Evolutionary conservation across 2,329 filamentous ascomycete species (phyloP).

Genomic region (Apiospora phragmitis): DNA sequence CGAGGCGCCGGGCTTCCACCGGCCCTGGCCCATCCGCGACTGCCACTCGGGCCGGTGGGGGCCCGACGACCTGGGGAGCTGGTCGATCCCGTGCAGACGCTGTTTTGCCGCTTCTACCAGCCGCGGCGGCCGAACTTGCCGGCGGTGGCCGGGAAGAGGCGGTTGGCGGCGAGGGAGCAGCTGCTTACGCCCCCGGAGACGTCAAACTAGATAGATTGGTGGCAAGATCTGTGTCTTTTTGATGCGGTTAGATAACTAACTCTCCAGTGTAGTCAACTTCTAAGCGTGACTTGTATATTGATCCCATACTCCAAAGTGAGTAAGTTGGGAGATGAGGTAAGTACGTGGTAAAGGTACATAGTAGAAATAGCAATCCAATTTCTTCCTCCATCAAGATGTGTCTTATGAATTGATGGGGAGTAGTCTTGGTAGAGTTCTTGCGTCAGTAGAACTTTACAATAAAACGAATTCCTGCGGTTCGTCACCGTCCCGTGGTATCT

Average conservation of each 20-base stretch:
- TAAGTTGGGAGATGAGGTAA: not conserved
- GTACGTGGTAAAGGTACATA: too few species aligned
- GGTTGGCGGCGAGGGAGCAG: not conserved
- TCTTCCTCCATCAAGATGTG: too few species aligned
- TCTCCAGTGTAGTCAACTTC: not conserved
- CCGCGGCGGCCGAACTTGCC: not conserved
- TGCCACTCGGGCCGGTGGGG: not conserved
- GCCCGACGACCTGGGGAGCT: not conserved
- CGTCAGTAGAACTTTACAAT: too few species aligned
- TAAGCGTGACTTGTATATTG: not conserved
- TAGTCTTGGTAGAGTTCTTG: too few species aligned
- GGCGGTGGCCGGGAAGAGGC: not conserved
- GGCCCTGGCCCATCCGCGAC: not conserved
- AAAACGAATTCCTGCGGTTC: too few species aligned
- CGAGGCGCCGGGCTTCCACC: not conserved
- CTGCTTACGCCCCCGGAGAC: not conserved
- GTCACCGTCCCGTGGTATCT: too few species aligned
- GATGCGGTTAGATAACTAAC: not conserved
- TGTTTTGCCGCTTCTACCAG: not conserved
- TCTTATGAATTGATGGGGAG: too few species aligned
- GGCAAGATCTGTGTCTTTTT: not conserved
- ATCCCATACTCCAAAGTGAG: too few species aligned
- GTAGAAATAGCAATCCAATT: too few species aligned
- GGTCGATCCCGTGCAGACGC: not conserved
- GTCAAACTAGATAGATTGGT: not conserved